Evolutionary conservation across 2,329 filamentous ascomycete genomes (phyloP), one percentile per base, ranked within the genome.

Genomic region (Alternaria arborescens): DNA sequence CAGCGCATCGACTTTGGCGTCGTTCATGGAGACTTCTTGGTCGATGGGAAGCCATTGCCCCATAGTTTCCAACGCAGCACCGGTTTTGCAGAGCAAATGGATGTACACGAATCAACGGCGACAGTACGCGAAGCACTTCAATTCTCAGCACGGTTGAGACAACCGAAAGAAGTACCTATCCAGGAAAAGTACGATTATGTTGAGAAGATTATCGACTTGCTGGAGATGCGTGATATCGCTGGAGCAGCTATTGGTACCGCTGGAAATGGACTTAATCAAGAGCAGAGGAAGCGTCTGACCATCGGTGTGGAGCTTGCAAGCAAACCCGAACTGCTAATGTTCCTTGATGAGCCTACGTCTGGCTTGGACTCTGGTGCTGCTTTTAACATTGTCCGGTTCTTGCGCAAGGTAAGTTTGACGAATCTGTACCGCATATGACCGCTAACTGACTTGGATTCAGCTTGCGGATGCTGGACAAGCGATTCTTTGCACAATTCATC

Each of bases 61-160:
- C 97, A 51, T 88, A 97, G 80, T 87, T 93, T 61, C 84, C 97
- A 71, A 91, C 93, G 55, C 88, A 91, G 68, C 64, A 95, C 96
- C 87, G 82, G 92, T 6, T 90, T 94, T 28, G 90, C 93, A 62
- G 91, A 91, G 1, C 85, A 84, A 30, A 88, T 76, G 75, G 88
- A 90, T 72, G 82, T 89, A 3, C 88, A 90, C 65, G 86, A 89
- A 64, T 78, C 84, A 3, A 87, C 86, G 7, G 81, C 84, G 46
- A 90, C 88, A 2, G 88, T 91, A 3, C 82, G 88, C 47, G 88
- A 90, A 72, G 88, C 88, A 3, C 77, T 90, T 5, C 82, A 84
- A 8, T 90, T 91, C 73, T 88, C 86, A 10, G 88, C 88, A 2
- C 82, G 86, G 60, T 81, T 90, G 3, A 83, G 88, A 40, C 88